phyloP scores from a whole-genome alignment of 805 yeast species.

The Cyberlindnera petersonii region DNA sequence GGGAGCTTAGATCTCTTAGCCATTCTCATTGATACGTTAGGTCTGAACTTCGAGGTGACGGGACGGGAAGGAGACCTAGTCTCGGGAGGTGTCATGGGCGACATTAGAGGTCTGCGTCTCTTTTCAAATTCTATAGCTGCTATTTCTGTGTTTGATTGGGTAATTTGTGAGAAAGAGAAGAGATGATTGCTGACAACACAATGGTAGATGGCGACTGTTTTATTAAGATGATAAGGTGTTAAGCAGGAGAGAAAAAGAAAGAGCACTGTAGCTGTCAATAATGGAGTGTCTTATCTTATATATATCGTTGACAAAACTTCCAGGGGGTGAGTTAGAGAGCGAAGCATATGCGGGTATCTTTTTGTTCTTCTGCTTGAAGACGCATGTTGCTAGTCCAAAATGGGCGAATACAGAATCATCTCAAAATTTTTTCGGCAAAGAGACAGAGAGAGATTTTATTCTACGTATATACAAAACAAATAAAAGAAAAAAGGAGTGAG shows the following conservation, averaged over 20 bases:
- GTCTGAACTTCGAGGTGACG: conserved; percentile 6
- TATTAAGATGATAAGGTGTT: too few relatives aligned
- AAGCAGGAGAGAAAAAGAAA: too few relatives aligned
- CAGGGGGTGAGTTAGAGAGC: too few relatives aligned
- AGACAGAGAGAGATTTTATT: too few relatives aligned
- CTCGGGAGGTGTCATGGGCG: conserved; percentile 10
- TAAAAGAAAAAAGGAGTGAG: too few relatives aligned
- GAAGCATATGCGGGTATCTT: background rate
- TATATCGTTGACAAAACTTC: too few relatives aligned
- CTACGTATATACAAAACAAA: too few relatives aligned
- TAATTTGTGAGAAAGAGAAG: background rate
- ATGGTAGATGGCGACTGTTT: too few relatives aligned
- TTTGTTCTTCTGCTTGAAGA: too few relatives aligned
- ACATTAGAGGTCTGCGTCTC: conserved; percentile 5
- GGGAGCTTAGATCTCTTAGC: conserved; percentile 23
- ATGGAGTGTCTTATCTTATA: too few relatives aligned
- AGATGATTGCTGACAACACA: background rate
- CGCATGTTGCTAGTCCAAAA: background rate
- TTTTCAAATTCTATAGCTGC: conserved; percentile 12
- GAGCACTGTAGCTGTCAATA: too few relatives aligned
- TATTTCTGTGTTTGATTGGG: background rate
- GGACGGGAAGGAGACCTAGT: background rate
- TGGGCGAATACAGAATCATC: background rate
- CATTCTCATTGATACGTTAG: conserved; percentile 17
- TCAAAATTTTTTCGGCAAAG: too few relatives aligned